Conservation (phyloP, 371 early-diverging fungal species). For the Nosema granulosis region DNA sequence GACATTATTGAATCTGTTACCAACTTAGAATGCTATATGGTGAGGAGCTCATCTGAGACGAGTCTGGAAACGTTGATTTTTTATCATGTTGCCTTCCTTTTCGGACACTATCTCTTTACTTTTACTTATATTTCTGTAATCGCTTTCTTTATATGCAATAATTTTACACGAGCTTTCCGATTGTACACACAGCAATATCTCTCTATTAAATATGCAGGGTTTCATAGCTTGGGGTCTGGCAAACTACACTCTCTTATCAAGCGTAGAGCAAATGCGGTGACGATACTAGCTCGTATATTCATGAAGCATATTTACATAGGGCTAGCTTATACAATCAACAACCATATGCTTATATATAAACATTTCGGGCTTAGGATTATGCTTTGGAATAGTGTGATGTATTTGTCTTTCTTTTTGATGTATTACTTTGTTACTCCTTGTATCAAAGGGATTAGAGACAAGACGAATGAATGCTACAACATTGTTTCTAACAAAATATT, state of each 20-base stretch:
- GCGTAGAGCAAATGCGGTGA: conserved; percentile 19
- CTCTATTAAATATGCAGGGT: not conserved
- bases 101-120: conserved; percentile 1
- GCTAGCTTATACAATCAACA: not conserved
- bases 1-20: not conserved
- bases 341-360: not conserved
- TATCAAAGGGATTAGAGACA: conserved; percentile 19
- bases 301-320: conserved; percentile 19
- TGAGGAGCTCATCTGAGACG: not conserved
- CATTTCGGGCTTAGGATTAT: not conserved
- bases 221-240: conserved; percentile 27
- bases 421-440: not conserved
- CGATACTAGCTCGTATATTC: conserved; percentile 5
- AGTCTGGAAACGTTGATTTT: not conserved
- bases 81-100: not conserved
- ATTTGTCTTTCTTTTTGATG: not conserved
- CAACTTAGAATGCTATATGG: not conserved
- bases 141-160: not conserved
- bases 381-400: conserved; percentile 5
- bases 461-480: conserved; percentile 20
- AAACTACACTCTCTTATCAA: conserved; percentile 35
- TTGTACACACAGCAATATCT: conserved; percentile 11
- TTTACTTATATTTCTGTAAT: not conserved
- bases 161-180: not conserved
- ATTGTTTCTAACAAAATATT: conserved; percentile 28